Evolutionary conservation across 495 filamentous ascomycete species (phyloP).

Genomic region (Acidomyces sp.): DNA sequence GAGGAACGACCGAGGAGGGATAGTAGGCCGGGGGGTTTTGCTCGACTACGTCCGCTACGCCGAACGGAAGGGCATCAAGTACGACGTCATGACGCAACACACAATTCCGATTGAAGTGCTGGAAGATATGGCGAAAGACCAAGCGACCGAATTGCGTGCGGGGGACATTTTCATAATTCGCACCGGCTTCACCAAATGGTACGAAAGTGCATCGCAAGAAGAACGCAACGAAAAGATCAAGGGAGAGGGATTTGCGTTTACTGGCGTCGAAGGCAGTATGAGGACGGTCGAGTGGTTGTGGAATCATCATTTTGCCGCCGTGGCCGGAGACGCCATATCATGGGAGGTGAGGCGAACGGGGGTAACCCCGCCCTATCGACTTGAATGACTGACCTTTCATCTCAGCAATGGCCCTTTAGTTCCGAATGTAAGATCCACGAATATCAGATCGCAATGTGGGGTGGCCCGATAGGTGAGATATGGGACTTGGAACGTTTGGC

Average conservation of each 20-base stretch:
- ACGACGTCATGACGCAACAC: slow-evolving; percentile 46
- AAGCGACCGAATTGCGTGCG: slow-evolving; percentile 44
- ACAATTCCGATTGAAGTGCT: slow-evolving; percentile 48
- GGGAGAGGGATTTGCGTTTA: background rate
- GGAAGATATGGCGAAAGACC: slow-evolving; percentile 42
- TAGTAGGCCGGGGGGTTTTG: slow-evolving; percentile 45
- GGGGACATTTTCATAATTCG: slow-evolving; percentile 59
- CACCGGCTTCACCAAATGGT: slow-evolving; percentile 51
- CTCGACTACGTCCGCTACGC: slow-evolving; percentile 43
- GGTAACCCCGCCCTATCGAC: too few species aligned
- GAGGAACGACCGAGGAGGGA: slow-evolving; percentile 36
- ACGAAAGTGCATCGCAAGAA: slow-evolving; percentile 39
- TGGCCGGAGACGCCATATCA: slow-evolving; percentile 46
- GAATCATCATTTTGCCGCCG: slow-evolving; percentile 52
- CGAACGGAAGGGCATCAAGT: slow-evolving; percentile 34
- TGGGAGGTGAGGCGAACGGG: slow-evolving; percentile 57
- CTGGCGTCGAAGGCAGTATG: slow-evolving; percentile 8
- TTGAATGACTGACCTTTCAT: too few species aligned
- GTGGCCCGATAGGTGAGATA: slow-evolving; percentile 48
- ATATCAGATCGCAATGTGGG: slow-evolving; percentile 53
- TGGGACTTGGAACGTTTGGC: slow-evolving; percentile 43
- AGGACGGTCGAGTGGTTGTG: slow-evolving; percentile 49
- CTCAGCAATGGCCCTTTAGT: slow-evolving; percentile 6
- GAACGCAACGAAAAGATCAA: slow-evolving; percentile 20
- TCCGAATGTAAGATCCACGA: slow-evolving; percentile 40